A percentile compares a stretch with the other conserved stretches of the same genome.
Conservation (phyloP, 2,329 filamentous ascomycete species). For the Alternaria arbusti region DNA sequence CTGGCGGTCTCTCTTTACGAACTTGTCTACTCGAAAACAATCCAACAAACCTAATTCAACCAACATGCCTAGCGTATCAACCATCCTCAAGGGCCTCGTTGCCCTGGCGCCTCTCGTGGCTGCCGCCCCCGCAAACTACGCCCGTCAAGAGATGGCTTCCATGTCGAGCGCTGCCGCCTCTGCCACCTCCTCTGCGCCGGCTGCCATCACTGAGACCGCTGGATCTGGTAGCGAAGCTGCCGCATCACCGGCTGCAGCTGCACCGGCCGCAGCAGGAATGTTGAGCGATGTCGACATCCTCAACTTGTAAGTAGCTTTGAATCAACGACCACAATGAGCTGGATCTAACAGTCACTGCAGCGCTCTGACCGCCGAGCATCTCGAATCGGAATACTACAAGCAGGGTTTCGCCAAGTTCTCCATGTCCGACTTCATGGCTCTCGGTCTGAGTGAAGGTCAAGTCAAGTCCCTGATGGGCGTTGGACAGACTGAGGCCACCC, state of each 20-base stretch:
- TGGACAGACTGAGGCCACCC: constrained; percentile 67
- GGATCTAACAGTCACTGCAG: constrained; percentile 52
- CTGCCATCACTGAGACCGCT: constrained; percentile 22
- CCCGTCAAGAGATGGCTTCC: constrained; percentile 28
- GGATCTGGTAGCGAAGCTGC: constrained; percentile 18
- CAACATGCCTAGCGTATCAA: constrained; percentile 48
- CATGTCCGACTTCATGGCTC: constrained; percentile 67
- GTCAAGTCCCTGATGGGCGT: constrained; percentile 68
- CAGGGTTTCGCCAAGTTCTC: constrained; percentile 73
- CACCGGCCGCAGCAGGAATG: constrained; percentile 34
- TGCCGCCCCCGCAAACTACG: constrained; percentile 39
- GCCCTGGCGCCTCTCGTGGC: constrained; percentile 44
- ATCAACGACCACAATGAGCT: constrained; percentile 21
- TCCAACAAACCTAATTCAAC: constrained; percentile 37
- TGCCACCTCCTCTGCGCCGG: constrained; percentile 6
- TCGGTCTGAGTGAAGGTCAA: constrained; percentile 63
- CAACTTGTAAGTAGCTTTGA: constrained; percentile 56
- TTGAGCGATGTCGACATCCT: constrained; percentile 60
- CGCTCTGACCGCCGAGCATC: constrained; percentile 75
- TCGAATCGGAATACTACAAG: constrained; percentile 75
- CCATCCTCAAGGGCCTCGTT: constrained; percentile 43
- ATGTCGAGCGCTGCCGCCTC: neutral
- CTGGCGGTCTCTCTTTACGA: constrained; percentile 39
- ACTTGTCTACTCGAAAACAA: constrained; percentile 23
- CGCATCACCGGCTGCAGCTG: constrained; percentile 23